Conservation (phyloP, 768 basidiomycete genomes). For the Suillus subaureus region DNA sequence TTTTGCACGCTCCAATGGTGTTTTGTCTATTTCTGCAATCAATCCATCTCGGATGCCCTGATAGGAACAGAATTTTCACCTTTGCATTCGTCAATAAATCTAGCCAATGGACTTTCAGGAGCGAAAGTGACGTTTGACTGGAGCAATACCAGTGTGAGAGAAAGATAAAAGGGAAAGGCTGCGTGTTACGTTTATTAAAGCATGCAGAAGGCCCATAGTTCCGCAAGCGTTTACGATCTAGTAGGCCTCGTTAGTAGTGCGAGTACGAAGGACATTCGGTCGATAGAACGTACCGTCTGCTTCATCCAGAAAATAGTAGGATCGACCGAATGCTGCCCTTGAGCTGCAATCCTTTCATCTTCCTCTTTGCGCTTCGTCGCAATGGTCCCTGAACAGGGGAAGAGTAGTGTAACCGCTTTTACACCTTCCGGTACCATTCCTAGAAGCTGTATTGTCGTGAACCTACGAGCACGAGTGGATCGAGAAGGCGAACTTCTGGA, state of each 20-base stretch:
- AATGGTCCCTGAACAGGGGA: conserved; percentile 63
- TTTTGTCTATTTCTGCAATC: conserved; percentile 47
- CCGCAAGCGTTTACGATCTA: conserved; percentile 87
- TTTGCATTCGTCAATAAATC: conserved; percentile 67
- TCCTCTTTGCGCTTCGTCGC: conserved; percentile 58
- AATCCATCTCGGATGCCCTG: neutral
- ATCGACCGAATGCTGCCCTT: conserved; percentile 53
- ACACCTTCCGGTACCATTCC: conserved; percentile 70
- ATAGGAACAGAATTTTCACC: conserved; percentile 37
- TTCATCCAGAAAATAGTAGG: conserved; percentile 83
- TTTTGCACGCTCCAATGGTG: conserved; percentile 73
- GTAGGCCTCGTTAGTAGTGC: neutral
- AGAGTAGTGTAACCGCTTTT: conserved; percentile 84
- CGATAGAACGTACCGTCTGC: conserved; percentile 65
- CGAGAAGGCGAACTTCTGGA: conserved; percentile 46
- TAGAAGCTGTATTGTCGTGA: conserved; percentile 47
- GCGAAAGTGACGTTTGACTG: conserved; percentile 60
- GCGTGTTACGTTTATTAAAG: conserved; percentile 72
- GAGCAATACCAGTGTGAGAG: conserved; percentile 6
- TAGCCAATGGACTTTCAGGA: conserved; percentile 60
- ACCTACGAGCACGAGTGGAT: neutral
- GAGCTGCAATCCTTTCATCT: conserved; percentile 53
- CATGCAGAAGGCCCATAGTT: conserved; percentile 84
- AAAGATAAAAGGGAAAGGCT: conserved; percentile 8
- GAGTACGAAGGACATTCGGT: conserved; percentile 1